Percentiles rank a stretch among this genome's conserved stretches.
These are phyloP conservation scores for Rosa rugosa DNA, from an alignment of 306 rosid genomes.

Conservation along the genomic window DNA sequence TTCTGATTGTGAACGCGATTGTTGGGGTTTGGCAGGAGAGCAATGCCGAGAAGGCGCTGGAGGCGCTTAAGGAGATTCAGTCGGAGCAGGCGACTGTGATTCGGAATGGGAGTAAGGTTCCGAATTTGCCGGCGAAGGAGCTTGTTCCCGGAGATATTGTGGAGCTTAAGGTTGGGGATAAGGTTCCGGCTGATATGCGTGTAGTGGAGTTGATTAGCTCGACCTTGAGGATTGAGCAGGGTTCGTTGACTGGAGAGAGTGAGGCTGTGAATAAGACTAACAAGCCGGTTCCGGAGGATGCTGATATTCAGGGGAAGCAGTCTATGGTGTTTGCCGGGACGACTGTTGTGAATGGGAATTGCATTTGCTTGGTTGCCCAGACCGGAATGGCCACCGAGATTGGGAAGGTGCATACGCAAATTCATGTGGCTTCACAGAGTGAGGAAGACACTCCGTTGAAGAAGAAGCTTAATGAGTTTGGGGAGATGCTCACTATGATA, in stretches of 20 bases:
- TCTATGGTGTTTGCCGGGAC: conserved; percentile 75
- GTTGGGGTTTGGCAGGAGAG: conserved; percentile 97
- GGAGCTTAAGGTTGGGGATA: conserved; percentile 51
- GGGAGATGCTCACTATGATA: conserved; percentile 44
- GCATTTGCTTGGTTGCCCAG: conserved; percentile 70
- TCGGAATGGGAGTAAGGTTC: conserved; percentile 44
- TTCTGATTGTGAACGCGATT: conserved; percentile 53
- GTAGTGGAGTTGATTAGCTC: conserved; percentile 43
- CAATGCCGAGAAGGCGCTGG: conserved; percentile 92
- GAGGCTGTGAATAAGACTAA: conserved; percentile 50
- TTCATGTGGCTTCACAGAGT: conserved; percentile 59
- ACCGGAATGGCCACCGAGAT: conserved; percentile 69
- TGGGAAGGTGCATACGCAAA: conserved; percentile 76
- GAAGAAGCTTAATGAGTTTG: conserved; percentile 59
- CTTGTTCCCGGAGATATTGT: conserved; percentile 74
- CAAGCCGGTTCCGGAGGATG: conserved; percentile 41
- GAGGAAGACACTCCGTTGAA: conserved; percentile 84
- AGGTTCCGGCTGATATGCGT: conserved; percentile 52
- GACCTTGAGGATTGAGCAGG: conserved; percentile 49
- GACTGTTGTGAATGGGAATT: conserved; percentile 67
- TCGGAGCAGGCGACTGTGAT: conserved; percentile 73
- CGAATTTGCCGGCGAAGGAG: conserved; percentile 64
- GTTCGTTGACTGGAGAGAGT: conserved; percentile 56
- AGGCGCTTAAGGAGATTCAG: conserved; percentile 90
- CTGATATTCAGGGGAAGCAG: conserved; percentile 46